Base-by-base conservation (phyloP, 345 rosid species). In the Euclidium syriacum region DNA sequence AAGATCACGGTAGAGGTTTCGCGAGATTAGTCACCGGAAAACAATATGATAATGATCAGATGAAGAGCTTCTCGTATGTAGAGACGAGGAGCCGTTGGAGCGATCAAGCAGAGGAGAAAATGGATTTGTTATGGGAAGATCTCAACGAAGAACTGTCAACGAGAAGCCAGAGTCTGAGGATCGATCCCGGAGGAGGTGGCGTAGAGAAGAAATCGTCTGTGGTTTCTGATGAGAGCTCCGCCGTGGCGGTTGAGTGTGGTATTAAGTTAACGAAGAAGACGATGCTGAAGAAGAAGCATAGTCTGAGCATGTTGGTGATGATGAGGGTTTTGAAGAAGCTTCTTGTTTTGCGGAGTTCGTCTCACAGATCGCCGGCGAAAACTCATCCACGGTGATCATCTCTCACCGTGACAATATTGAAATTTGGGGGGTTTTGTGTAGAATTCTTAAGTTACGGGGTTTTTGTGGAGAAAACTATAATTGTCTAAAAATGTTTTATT, bases 121-220 rank as follows among this genome's bases (percentile, higher is more conserved):
- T 87, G 96, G 98, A 91, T 72, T 54, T 81, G 77, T 48, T 91
- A 49, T 91, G 98, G 98, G 98, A 91, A 58, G 86, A 87, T 72
- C 85, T 91, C 59, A 87, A 87, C 47, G 84, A 85, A 53, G 94
- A 85, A 11, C 35, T 80, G 11, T 49, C 48, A 0, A 55, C 51
- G 0, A 62, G 74, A 67, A 72, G 73, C 16, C 38, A 41, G 4
- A 77, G 72, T 48, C 16, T 67, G 11, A 72, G 68, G n/a, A 30
- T 57, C 14, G 50, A 22, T 2, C 0, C 1, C 15, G 22, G 16
- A 2, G 39, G 54, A 0, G 55, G 42, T 10, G 57, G 36, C 10
- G 72, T 26, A 36, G 59, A 41, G n/a, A 53, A 51, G 58, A 59
- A 20, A 11, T 2, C 32, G 2, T n/a, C 77, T 16, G 34, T 68